These are phyloP conservation scores for Bryoerythrophyllum caledonicum DNA, from an alignment of 225 moss, liverwort and hornwort genomes.

Conservation along the genomic window DNA sequence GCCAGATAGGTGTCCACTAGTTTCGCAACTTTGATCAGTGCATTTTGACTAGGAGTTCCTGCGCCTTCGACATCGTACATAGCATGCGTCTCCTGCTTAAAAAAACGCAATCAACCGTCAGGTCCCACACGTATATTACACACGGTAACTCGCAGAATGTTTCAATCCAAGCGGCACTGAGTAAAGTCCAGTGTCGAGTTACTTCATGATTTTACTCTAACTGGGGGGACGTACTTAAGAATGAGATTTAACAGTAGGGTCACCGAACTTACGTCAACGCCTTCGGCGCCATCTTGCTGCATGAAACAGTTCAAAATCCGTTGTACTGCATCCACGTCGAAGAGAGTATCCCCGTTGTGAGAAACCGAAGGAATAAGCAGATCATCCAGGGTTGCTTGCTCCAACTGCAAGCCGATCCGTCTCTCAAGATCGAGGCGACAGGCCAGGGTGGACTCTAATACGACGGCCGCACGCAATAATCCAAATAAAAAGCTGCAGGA, in stretches of 20 bases:
- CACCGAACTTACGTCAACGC: constrained; percentile 35
- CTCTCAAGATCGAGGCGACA: constrained; percentile 83
- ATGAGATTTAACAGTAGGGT: not conserved
- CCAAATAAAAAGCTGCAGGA: constrained; percentile 86
- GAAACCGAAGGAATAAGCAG: constrained; percentile 79
- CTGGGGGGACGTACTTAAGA: not conserved
- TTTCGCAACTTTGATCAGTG: constrained; percentile 78
- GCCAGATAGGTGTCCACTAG: constrained; percentile 88
- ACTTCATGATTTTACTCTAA: not conserved
- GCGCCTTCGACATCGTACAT: constrained; percentile 61
- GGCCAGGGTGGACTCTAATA: constrained; percentile 74
- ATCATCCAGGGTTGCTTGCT: constrained; percentile 85
- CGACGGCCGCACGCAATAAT: constrained; percentile 72
- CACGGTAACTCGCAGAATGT: not conserved
- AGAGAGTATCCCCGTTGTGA: constrained; percentile 80
- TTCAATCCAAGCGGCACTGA: not conserved
- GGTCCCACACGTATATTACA: not conserved
- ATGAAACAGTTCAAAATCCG: constrained; percentile 75
- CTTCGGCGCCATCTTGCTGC: constrained; percentile 70
- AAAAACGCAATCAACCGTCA: not conserved
- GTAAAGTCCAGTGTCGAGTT: not conserved
- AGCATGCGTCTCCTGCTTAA: constrained; percentile 31
- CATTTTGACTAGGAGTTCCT: constrained; percentile 64
- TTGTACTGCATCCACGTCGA: constrained; percentile 82
- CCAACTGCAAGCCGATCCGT: constrained; percentile 83